A percentile compares a stretch with the other conserved stretches of the same genome.
Conservation (phyloP, 306 rosid species). For the Inga leiocalycina region DNA sequence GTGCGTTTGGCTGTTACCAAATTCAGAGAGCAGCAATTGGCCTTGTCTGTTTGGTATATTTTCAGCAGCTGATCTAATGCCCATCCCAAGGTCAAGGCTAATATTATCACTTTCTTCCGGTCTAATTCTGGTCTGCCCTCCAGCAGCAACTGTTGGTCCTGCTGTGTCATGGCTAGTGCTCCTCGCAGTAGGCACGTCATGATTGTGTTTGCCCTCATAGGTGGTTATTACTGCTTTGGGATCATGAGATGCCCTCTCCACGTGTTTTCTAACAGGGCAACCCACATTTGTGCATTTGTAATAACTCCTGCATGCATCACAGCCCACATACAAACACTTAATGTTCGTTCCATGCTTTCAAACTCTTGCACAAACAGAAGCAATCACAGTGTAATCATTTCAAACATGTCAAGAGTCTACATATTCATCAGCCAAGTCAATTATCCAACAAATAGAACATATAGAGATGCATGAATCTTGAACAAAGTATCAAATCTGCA, state of each 20-base stretch:
- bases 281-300: slow-evolving; percentile 95
- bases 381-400: background rate
- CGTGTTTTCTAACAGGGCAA: slow-evolving; percentile 95
- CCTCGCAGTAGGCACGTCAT: slow-evolving; percentile 90
- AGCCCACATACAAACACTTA: background rate
- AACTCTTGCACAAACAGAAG: background rate
- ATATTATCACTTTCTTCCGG: slow-evolving; percentile 70
- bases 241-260: slow-evolving; percentile 97
- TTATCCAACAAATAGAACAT: slow-evolving; percentile 14
- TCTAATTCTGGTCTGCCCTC: slow-evolving; percentile 55
- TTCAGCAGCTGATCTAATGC: slow-evolving; percentile 63
- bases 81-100: slow-evolving; percentile 97
- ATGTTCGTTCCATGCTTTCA: background rate
- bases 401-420: background rate
- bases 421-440: background rate
- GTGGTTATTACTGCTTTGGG: slow-evolving; percentile 98
- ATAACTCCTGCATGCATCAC: slow-evolving; percentile 76
- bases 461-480: background rate
- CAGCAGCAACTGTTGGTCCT: slow-evolving; percentile 43
- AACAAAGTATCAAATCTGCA: background rate
- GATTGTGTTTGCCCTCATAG: slow-evolving; percentile 94
- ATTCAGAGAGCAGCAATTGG: slow-evolving; percentile 52
- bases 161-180: slow-evolving; percentile 78
- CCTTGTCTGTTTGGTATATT: slow-evolving; percentile 58
- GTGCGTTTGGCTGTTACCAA: slow-evolving; percentile 49